Conservation (phyloP, 352 stramenopile species). For the Phytophthora aleatoria region DNA sequence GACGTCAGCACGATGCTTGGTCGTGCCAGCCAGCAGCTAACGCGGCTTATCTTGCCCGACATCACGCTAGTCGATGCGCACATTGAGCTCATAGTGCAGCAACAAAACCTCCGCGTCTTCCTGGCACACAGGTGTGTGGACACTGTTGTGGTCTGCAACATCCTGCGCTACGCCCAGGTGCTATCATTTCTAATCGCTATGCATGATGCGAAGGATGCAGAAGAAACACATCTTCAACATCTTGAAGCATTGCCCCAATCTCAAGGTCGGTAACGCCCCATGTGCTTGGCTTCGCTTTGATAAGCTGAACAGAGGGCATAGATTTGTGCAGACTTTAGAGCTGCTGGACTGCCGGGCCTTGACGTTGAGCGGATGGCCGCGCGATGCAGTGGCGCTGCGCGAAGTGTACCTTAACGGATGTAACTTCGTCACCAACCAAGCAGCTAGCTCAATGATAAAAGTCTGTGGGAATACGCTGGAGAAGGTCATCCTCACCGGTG, state of each 20-base stretch:
- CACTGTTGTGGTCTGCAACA: background rate
- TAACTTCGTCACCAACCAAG: constrained; percentile 52
- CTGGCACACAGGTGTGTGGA: constrained; percentile 51
- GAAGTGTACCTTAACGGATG: constrained; percentile 58
- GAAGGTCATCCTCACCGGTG: constrained; percentile 57
- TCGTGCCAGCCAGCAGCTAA: constrained; percentile 41
- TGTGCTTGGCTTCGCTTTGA: constrained; percentile 1
- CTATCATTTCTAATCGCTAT: constrained; percentile 20
- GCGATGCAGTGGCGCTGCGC: constrained; percentile 30
- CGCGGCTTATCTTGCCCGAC: constrained; percentile 46
- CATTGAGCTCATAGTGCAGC: constrained; percentile 40
- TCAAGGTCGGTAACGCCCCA: constrained; percentile 31
- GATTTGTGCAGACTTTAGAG: constrained; percentile 49
- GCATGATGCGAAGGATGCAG: constrained; percentile 38
- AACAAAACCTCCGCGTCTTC: constrained; percentile 47
- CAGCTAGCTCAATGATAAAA: constrained; percentile 40
- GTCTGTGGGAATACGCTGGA: constrained; percentile 42
- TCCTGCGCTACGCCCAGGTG: constrained; percentile 6
- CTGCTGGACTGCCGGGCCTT: constrained; percentile 62
- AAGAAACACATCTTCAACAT: constrained; percentile 61
- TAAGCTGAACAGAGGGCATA: constrained; percentile 3
- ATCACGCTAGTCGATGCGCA: constrained; percentile 51
- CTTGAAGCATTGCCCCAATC: constrained; percentile 34
- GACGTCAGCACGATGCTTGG: constrained; percentile 47
- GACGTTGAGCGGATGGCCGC: constrained; percentile 49